A percentile compares a stretch with the other conserved stretches of the same genome.
phyloP scores from a whole-genome alignment of 1,139 yeast genomes.

The Diutina rugosa region DNA sequence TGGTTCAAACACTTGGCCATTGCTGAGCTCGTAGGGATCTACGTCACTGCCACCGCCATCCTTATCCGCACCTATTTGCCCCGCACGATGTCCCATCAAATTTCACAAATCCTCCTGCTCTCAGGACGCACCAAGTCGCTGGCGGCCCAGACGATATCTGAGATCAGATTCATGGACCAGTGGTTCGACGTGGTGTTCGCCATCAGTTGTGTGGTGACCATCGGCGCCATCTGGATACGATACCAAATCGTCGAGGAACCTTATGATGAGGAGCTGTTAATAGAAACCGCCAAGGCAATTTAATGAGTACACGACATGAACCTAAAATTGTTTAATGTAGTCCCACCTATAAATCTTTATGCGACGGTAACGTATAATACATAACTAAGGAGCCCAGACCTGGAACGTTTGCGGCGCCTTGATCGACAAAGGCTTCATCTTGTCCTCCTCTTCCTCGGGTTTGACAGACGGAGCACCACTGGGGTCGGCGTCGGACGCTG shows the following conservation, averaged over 20 bases:
- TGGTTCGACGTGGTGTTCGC: conserved; percentile 76
- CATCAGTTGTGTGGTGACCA: conserved; percentile 37
- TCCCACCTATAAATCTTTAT: not conserved
- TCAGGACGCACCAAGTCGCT: conserved; percentile 14
- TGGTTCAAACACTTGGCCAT: conserved; percentile 39
- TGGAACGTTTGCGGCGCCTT: conserved; percentile 79
- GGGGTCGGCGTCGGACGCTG: conserved; percentile 7
- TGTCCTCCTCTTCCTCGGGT: conserved; percentile 10
- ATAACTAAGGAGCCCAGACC: conserved; percentile 57
- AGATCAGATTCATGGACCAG: conserved; percentile 51
- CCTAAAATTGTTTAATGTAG: not conserved
- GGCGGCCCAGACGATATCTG: conserved; percentile 13
- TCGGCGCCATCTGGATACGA: not conserved
- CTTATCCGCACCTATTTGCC: conserved; percentile 69
- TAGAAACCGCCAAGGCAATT: conserved; percentile 1
- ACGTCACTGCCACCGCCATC: conserved; percentile 69
- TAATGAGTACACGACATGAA: not conserved
- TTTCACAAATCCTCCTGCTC: conserved; percentile 31
- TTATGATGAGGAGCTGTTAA: not conserved
- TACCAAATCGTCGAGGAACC: not conserved
- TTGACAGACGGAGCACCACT: conserved; percentile 6
- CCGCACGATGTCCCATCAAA: conserved; percentile 36
- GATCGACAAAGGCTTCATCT: conserved; percentile 57
- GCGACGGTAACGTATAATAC: not conserved
- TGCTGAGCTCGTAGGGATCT: conserved; percentile 64